These are phyloP conservation scores for Apophysomyces variabilis DNA, from an alignment of 371 early-diverging fungal species.

Conservation along the genomic window DNA sequence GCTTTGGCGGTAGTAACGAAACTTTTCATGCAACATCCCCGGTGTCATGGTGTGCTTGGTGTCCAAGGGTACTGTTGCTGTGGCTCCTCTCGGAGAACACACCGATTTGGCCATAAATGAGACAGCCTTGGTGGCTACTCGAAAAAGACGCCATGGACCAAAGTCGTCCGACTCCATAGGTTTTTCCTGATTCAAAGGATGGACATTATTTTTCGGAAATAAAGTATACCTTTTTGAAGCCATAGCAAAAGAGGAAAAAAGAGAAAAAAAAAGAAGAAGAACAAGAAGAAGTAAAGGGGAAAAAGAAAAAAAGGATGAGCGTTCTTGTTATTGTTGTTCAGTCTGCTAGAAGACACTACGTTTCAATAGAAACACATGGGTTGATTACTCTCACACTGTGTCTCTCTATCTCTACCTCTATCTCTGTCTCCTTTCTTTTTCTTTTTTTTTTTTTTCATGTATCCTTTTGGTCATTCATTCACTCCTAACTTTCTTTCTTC, in stretches of 20 bases:
- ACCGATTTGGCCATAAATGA: background rate
- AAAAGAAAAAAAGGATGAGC: background rate
- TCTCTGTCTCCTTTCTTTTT: no score
- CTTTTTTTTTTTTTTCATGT: no score
- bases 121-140: background rate
- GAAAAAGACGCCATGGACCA: background rate
- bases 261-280: background rate
- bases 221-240: background rate
- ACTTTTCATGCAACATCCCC: slow-evolving; percentile 22
- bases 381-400: no score
- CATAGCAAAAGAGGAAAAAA: background rate
- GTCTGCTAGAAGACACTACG: no score
- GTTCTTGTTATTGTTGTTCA: background rate
- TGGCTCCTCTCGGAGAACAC: background rate
- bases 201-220: background rate
- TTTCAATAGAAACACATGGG: no score
- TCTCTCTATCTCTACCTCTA: no score
- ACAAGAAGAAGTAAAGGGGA: background rate
- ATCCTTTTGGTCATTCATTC: no score
- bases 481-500: no score
- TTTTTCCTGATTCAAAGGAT: background rate
- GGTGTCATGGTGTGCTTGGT: background rate
- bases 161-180: background rate
- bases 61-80: background rate
- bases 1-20: slow-evolving; percentile 22